Percentiles rank a stretch among this genome's conserved stretches.
Evolutionary conservation across 495 filamentous ascomycete genomes (phyloP).

Genomic region (Xylaria bambusicola): DNA sequence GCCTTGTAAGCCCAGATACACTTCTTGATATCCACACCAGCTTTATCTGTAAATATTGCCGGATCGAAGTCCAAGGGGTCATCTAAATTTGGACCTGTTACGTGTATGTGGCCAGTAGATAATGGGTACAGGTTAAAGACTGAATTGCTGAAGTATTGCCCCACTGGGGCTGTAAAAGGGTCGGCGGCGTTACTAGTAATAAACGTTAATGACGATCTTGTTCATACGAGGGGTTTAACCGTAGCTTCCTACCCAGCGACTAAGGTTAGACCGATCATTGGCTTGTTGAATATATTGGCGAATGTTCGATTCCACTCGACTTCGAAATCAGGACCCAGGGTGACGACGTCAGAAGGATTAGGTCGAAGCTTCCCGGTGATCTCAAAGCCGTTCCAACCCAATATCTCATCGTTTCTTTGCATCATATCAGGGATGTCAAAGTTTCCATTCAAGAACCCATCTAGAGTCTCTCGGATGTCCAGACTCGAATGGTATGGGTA

Average conservation of each 20-base stretch:
- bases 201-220: no score
- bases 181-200: constrained; percentile 30
- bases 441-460: neutral
- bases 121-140: constrained; percentile 41
- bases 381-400: constrained; percentile 39
- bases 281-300: neutral
- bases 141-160: constrained; percentile 34
- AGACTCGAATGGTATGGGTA: constrained; percentile 19
- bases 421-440: neutral
- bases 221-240: no score
- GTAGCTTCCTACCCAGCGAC: constrained; percentile 21
- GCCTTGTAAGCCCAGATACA: constrained; percentile 53
- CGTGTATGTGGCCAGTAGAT: constrained; percentile 46
- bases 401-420: neutral
- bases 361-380: constrained; percentile 34
- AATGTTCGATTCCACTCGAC: constrained; percentile 17
- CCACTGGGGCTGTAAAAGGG: constrained; percentile 28
- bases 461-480: constrained; percentile 14
- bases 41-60: constrained; percentile 33
- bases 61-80: constrained; percentile 30
- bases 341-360: constrained; percentile 27
- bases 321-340: constrained; percentile 30
- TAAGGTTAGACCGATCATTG: constrained; percentile 27
- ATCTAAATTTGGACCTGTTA: constrained; percentile 21
- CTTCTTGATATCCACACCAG: constrained; percentile 40